Evolutionary conservation across 345 rosid species (phyloP), one percentile per base, ranked within the genome.

Genomic region (Melaleuca alternifolia): DNA sequence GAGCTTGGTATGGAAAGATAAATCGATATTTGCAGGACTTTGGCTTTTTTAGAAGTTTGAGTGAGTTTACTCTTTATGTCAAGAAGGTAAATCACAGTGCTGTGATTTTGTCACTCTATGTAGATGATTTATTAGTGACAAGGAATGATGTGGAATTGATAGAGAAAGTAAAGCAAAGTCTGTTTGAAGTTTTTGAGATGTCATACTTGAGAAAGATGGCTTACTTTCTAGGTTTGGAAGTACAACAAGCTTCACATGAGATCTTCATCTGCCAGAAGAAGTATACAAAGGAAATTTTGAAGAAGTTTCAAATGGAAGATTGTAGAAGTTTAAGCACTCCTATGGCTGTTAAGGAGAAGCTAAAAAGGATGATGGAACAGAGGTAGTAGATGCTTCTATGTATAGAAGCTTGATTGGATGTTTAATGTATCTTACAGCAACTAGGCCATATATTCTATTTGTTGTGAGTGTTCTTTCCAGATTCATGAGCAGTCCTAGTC

Each of bases 261-360:
- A 21, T 87, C 7, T 87, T 87, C 16, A 81, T 87, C 20, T 84
- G 76, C n/a, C 89, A 85, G 26, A 87, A 41, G 30, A 87, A 85
- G 44, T 85, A 84, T 50, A 12, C 50, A 13, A 81, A 71, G 23
- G 81, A 87, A 10, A 54, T 85, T 18, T 13, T 87, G 10, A 84
- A 84, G 57, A 87, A 46, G 52, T 77, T 52, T 54, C 46, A 44
- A 2, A 84, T 87, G 87, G 57, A 54, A 20, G 84, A 76, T 5
- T 84, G 62, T 20, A 87, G 50, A 16, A 7, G 23, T 6, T 4
- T 62, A 26, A 65, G 26, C 33, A 84, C 86, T 37, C 86, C 79
- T 10, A 75, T 87, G 11, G 23, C 3, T 23, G 3, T 7, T 8
- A 84, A 46, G 9, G 50, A 84, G 13, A 87, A 76, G 84, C 23